Conservation (phyloP, 257 asterid genomes). For the Solanum megistacrolobum region DNA sequence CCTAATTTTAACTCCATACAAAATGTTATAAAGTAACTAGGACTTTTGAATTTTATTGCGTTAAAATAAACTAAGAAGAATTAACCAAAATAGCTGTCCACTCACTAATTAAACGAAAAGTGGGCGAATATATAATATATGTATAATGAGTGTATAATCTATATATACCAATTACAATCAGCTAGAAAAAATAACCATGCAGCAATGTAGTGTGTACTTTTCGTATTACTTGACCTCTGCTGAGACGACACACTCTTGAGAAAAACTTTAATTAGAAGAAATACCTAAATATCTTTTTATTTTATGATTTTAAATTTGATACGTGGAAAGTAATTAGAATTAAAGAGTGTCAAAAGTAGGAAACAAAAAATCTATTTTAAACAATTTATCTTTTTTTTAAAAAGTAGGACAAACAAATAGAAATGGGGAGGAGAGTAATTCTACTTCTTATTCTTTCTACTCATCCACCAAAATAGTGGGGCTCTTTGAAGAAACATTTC, state of each 20-base stretch:
- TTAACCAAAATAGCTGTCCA: fast-evolving
- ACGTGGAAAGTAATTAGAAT: no score
- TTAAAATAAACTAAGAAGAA: not conserved
- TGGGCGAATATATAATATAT: not conserved
- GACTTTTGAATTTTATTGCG: not conserved
- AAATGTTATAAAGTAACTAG: not conserved
- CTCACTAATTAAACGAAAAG: no score
- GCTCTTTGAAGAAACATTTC: not conserved
- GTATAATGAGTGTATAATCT: not conserved
- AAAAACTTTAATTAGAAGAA: not conserved
- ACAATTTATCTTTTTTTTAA: no score
- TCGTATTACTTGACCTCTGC: not conserved
- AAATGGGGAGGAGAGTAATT: no score
- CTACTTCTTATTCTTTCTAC: not conserved
- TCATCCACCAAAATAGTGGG: not conserved
- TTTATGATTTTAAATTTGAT: no score
- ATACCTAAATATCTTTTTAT: no score
- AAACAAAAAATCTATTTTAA: no score
- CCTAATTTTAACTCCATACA: not conserved
- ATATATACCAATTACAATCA: not conserved
- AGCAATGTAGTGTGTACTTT: not conserved
- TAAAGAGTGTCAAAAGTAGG: no score
- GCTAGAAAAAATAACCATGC: not conserved
- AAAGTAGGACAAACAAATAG: not conserved
- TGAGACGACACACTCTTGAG: not conserved